phyloP scores from a whole-genome alignment of 768 basidiomycete species.

The Sistotremastrum suecicum region DNA sequence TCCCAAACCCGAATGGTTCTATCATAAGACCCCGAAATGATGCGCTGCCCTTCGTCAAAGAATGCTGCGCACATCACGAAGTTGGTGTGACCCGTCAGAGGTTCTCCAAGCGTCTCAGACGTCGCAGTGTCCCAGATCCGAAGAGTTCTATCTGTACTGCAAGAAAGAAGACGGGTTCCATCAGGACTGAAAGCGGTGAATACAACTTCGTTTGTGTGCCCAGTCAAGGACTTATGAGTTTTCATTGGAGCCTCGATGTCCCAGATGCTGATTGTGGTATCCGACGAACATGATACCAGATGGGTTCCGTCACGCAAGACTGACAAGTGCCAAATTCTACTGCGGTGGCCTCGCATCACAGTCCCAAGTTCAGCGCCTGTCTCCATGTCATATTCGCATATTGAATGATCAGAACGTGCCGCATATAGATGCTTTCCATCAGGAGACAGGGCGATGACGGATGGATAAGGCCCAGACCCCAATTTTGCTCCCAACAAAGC shows the following conservation, averaged over 20 bases:
- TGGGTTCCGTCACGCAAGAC: conserved; percentile 3
- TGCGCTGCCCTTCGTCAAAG: conserved; percentile 6
- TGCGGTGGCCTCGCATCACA: no score
- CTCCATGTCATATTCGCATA: no score
- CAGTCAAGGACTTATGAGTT: no score
- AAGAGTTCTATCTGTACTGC: conserved; percentile 10
- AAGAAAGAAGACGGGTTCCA: conserved; percentile 10
- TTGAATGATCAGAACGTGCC: no score
- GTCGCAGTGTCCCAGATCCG: conserved; percentile 13
- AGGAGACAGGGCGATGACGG: no score
- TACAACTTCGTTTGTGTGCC: not conserved
- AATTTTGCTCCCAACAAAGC: no score
- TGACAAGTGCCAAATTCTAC: no score
- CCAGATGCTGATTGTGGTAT: conserved; percentile 3
- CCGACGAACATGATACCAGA: conserved; percentile 4
- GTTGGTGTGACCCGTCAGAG: conserved; percentile 5
- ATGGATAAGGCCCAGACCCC: no score
- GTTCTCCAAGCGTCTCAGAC: conserved; percentile 11
- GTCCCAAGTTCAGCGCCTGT: no score
- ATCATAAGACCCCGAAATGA: conserved; percentile 4
- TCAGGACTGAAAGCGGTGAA: conserved; percentile 10
- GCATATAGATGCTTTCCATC: no score
- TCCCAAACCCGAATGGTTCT: conserved; percentile 4
- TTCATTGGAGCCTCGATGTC: not conserved
- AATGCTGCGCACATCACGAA: conserved; percentile 9